Evolutionary conservation across 2,329 filamentous ascomycete species (phyloP).

Genomic region (Aspergillus tanneri): DNA sequence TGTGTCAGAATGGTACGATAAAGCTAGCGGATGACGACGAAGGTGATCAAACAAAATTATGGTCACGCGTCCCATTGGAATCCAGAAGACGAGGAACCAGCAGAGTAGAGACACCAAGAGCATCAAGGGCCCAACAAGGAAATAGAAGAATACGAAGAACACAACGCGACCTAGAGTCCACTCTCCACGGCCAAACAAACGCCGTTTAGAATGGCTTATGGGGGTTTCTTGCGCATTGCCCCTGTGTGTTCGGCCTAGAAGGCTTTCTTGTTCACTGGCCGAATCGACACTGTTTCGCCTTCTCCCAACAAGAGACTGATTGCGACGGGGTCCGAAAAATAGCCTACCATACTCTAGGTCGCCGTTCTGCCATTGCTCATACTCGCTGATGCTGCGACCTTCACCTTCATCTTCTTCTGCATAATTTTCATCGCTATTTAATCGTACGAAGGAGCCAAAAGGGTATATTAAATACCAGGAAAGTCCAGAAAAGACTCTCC

Average conservation of each 20-base stretch:
- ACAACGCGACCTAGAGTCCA: slow-evolving; percentile 94
- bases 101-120: slow-evolving; percentile 84
- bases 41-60: slow-evolving; percentile 87
- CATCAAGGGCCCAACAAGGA: slow-evolving; percentile 80
- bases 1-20: slow-evolving; percentile 88
- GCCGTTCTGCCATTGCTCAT: slow-evolving; percentile 98
- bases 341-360: slow-evolving; percentile 93
- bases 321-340: slow-evolving; percentile 83
- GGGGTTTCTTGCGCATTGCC: slow-evolving; percentile 45
- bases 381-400: slow-evolving; percentile 95
- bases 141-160: slow-evolving; percentile 96
- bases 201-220: slow-evolving; percentile 63
- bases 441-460: slow-evolving; percentile 91
- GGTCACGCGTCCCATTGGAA: slow-evolving; percentile 96
- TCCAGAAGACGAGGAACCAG: slow-evolving; percentile 96
- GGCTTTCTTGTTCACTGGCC: slow-evolving; percentile 81
- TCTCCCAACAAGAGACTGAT: slow-evolving; percentile 78
- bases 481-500: slow-evolving; percentile 77
- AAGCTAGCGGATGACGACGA: slow-evolving; percentile 82
- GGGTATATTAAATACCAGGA: slow-evolving; percentile 89
- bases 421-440: slow-evolving; percentile 92
- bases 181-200: slow-evolving; percentile 89
- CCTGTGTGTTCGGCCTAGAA: slow-evolving; percentile 69
- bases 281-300: slow-evolving; percentile 88
- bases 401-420: slow-evolving; percentile 92